Evolutionary conservation across 2,329 filamentous ascomycete genomes (phyloP), one percentile per base, ranked within the genome.

Genomic region (Calonectria ilicicola): DNA sequence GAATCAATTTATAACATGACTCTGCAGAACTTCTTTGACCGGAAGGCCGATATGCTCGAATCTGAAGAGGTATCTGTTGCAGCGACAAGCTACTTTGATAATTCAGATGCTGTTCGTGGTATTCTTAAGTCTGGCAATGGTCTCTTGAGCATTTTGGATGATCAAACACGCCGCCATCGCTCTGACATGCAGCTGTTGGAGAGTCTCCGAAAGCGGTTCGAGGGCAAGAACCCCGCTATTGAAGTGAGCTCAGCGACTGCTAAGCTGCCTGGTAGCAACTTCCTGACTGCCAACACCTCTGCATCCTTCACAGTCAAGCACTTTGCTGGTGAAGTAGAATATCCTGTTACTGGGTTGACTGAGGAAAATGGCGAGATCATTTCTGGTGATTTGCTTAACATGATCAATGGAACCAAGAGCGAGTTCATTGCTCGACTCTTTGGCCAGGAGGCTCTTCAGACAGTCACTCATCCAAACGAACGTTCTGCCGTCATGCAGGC

Each of bases 361-460:
- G 97, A 99, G 83, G 96, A 98, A 84, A 99, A 99, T 77, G 95
- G 96, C 66, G 97, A 99, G 82, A 92, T 98, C 74, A 97, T 99
- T 75, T 98, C 96, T 5, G 96, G 95, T 29, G 97, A 99, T 83
- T 87, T 99, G 78, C 95, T 99, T 89, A 98, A 98, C 84, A 89
- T 99, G 79, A 93, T 99, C 84, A 94, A 93, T 79, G 92, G 92
- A 5, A 96, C 95, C 71, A 96, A 94, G 85, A 98, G 94, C 82
- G 91, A 94, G 47, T 99, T 99, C 78, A 92, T 99, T 19, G 89
- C 93, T 38, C 94, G 96, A 63, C 91, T 99, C 2, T 98, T 99
- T 79, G 96, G 96, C n/a, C 97, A 98, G 83, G 96, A 98, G 81
- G 96, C 95, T 14, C 86, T 99, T 47, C 95, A 97, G 82, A 98